A percentile compares a stretch with the other conserved stretches of the same genome.
phyloP scores from a whole-genome alignment of 2,329 filamentous ascomycete genomes.

The Periglandula ipomoeae region DNA sequence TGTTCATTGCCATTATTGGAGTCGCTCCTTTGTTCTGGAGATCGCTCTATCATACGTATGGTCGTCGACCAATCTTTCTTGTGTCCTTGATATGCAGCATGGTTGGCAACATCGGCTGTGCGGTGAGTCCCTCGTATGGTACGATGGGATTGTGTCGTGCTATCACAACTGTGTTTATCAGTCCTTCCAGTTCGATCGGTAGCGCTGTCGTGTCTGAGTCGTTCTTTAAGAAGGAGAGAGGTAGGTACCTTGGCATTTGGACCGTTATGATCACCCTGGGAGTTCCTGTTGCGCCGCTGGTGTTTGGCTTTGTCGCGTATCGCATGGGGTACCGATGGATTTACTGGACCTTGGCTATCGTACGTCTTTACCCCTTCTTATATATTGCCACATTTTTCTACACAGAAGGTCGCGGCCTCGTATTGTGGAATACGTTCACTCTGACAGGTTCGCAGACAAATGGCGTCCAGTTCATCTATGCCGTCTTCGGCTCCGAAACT shows the following conservation, averaged over 20 bases:
- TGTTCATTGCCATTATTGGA: conserved; percentile 14
- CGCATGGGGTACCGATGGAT: conserved; percentile 48
- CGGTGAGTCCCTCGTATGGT: conserved; percentile 35
- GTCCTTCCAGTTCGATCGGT: conserved; percentile 30
- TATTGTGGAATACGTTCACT: no score
- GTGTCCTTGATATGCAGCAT: conserved; percentile 35
- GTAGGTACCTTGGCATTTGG: conserved; percentile 13
- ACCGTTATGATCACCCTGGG: conserved; percentile 14
- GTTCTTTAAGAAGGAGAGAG: conserved; percentile 12
- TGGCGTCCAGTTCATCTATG: conserved; percentile 11
- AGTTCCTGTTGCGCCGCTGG: conserved; percentile 22
- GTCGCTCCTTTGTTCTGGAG: conserved; percentile 41
- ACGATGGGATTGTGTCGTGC: conserved; percentile 40
- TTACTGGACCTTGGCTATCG: conserved; percentile 47
- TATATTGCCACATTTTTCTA: no score
- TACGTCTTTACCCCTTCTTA: no score
- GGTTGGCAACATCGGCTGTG: conserved; percentile 43
- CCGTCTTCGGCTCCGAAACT: conserved; percentile 13
- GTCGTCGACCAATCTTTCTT: conserved; percentile 44
- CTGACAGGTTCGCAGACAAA: no score
- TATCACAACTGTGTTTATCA: conserved; percentile 44
- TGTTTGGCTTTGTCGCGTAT: conserved; percentile 37
- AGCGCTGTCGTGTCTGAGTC: conserved; percentile 13
- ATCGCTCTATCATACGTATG: conserved; percentile 43
- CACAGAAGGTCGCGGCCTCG: no score